These are phyloP conservation scores for Talaromyces sp. DNA, from an alignment of 2,329 filamentous ascomycete genomes.

Conservation along the genomic window DNA sequence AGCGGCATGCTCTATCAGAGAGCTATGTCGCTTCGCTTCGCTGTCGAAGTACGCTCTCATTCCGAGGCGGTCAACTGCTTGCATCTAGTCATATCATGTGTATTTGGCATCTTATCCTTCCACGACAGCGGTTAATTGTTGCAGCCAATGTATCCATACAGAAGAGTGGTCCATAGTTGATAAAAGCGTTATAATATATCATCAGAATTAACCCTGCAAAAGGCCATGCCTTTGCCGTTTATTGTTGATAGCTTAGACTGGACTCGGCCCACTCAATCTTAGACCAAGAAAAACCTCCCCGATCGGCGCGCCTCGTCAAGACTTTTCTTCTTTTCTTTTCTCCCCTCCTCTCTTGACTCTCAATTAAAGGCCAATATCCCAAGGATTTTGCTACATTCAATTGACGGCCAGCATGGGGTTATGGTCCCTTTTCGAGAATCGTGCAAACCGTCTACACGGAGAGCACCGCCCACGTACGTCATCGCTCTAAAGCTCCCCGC, in stretches of 20 bases:
- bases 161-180: neutral
- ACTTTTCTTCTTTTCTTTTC: neutral
- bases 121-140: slow-evolving; percentile 10
- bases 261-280: neutral
- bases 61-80: neutral
- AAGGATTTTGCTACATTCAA: neutral
- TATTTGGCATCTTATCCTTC: slow-evolving; percentile 5
- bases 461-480: slow-evolving; percentile 43
- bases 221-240: no score
- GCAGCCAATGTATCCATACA: slow-evolving; percentile 9
- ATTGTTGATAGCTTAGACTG: neutral
- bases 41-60: neutral
- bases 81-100: neutral
- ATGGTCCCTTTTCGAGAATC: slow-evolving; percentile 37
- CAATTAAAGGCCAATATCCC: neutral
- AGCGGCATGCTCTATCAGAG: neutral
- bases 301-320: neutral
- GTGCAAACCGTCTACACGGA: slow-evolving; percentile 31
- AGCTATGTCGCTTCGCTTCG: neutral
- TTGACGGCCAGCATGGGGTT: slow-evolving; percentile 32
- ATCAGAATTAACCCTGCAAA: no score
- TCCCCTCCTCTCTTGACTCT: no score
- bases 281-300: neutral
- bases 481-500: slow-evolving; percentile 18
- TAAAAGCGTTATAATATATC: neutral